A percentile compares a stretch with the other conserved stretches of the same genome.
phyloP scores from a whole-genome alignment of 2,329 filamentous ascomycete species.

The Ceratocystis lukuohia region DNA sequence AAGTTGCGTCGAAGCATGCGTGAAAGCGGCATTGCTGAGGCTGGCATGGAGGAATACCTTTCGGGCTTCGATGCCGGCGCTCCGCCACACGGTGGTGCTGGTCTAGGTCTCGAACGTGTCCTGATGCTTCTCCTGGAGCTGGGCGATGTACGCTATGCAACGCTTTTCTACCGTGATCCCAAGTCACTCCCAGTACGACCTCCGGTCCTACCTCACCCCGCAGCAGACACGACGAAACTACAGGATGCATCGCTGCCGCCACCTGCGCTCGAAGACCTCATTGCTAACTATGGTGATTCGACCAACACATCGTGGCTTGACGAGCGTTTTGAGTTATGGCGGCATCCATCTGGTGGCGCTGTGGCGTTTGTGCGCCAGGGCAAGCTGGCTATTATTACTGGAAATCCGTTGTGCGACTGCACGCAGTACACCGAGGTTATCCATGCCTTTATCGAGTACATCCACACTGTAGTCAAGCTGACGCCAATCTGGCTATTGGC shows the following conservation, averaged over 20 bases:
- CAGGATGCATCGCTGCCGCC: conserved; percentile 42
- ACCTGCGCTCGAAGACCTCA: conserved; percentile 61
- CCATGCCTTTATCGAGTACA: conserved; percentile 57
- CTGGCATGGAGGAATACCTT: conserved; percentile 83
- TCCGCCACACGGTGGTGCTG: conserved; percentile 78
- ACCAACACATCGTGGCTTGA: conserved; percentile 92
- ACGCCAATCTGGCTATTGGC: conserved; percentile 84
- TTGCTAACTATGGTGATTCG: conserved; percentile 90
- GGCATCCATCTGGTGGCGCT: conserved; percentile 63
- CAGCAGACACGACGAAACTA: conserved; percentile 57
- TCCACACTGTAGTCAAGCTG: conserved; percentile 54
- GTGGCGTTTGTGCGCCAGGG: conserved; percentile 67
- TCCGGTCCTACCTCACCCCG: conserved; percentile 63
- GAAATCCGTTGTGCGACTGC: conserved; percentile 72
- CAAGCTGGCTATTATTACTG: conserved; percentile 71
- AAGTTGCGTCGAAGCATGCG: conserved; percentile 64
- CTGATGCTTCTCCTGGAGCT: conserved; percentile 75
- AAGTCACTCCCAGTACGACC: conserved; percentile 64
- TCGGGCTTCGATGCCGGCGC: conserved; percentile 78
- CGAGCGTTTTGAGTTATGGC: conserved; percentile 76
- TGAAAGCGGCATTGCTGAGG: conserved; percentile 60
- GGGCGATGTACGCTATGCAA: conserved; percentile 79
- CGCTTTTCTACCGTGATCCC: conserved; percentile 76
- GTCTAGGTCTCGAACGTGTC: conserved; percentile 79
- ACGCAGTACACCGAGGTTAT: conserved; percentile 64